phyloP scores from a whole-genome alignment of 2,329 filamentous ascomycete genomes.

The Pseudonectria buxi region DNA sequence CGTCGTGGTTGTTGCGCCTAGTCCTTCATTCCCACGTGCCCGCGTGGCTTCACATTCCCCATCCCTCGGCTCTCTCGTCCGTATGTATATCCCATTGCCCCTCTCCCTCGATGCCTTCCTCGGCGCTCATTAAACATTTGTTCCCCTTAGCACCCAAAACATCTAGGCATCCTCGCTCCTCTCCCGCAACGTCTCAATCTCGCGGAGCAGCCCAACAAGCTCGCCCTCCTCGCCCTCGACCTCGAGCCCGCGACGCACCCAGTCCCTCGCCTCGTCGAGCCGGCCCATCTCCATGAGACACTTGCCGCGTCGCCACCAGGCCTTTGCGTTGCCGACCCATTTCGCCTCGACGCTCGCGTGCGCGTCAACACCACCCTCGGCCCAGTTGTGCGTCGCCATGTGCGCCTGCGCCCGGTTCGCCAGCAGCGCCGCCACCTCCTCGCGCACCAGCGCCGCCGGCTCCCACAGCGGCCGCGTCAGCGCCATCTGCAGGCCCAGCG shows the following conservation, averaged over 20 bases:
- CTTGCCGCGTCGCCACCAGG: conserved; percentile 82
- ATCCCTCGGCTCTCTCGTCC: too few species aligned
- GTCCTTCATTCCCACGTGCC: too few species aligned
- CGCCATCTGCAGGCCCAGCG: conserved; percentile 86
- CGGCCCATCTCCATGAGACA: conserved; percentile 88
- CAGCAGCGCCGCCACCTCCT: conserved; percentile 75
- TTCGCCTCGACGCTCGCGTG: conserved; percentile 84
- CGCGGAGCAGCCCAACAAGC: conserved; percentile 56
- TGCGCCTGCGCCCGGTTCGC: conserved; percentile 85
- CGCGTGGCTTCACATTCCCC: too few species aligned
- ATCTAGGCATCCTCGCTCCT: conserved; percentile 35
- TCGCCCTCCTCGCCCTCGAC: conserved; percentile 68
- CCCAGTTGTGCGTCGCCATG: conserved; percentile 76
- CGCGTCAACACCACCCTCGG: conserved; percentile 80
- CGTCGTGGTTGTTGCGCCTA: too few species aligned
- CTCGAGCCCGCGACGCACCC: conserved; percentile 72
- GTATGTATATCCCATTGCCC: too few species aligned
- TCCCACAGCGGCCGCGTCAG: conserved; percentile 79
- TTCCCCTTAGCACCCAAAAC: neutral
- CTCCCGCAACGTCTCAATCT: conserved; percentile 40
- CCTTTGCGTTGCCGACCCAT: conserved; percentile 82
- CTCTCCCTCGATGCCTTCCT: too few species aligned
- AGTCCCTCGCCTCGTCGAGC: conserved; percentile 72
- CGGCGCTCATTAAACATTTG: neutral
- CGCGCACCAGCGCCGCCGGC: conserved; percentile 71